Conservation (phyloP, 2,329 filamentous ascomycete species). For the Mariannaea elegans region DNA sequence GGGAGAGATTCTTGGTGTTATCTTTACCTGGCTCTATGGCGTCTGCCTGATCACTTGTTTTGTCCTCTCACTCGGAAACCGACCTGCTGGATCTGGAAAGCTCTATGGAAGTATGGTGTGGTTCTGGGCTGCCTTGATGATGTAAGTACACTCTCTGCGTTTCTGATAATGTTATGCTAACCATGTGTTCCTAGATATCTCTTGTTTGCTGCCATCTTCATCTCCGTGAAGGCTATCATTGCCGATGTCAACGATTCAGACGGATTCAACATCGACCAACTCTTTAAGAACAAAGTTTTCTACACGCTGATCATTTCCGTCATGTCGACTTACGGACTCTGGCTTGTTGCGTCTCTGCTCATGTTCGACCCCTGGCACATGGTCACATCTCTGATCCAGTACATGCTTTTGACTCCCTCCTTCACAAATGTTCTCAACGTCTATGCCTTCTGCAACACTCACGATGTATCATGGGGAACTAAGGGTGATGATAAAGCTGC, state of each 20-base stretch:
- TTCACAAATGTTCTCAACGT: constrained; percentile 99
- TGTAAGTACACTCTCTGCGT: constrained; percentile 61
- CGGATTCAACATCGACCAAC: constrained; percentile 73
- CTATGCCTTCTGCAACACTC: constrained; percentile 98
- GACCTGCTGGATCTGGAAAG: constrained; percentile 90
- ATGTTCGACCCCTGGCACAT: constrained; percentile 99
- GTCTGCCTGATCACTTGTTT: constrained; percentile 94
- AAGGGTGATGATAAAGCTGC: constrained; percentile 97
- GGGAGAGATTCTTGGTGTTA: constrained; percentile 82
- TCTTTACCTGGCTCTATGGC: constrained; percentile 97
- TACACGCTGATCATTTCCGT: constrained; percentile 94
- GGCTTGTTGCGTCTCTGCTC: constrained; percentile 88
- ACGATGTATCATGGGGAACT: constrained; percentile 98
- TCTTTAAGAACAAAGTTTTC: constrained; percentile 90
- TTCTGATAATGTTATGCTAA: constrained; percentile 31
- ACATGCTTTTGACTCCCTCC: constrained; percentile 91
- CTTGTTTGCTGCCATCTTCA: constrained; percentile 93
- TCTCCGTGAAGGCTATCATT: constrained; percentile 88
- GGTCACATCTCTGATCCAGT: constrained; percentile 95
- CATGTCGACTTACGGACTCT: constrained; percentile 90
- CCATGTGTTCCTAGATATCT: constrained; percentile 68
- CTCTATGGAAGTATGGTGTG: constrained; percentile 98
- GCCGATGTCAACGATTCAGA: constrained; percentile 67
- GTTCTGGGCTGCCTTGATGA: constrained; percentile 97
- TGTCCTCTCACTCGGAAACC: constrained; percentile 91